A percentile compares a stretch with the other conserved stretches of the same genome.
Conservation (phyloP, 2,329 filamentous ascomycete genomes). For the Pleurostoma richardsiae region DNA sequence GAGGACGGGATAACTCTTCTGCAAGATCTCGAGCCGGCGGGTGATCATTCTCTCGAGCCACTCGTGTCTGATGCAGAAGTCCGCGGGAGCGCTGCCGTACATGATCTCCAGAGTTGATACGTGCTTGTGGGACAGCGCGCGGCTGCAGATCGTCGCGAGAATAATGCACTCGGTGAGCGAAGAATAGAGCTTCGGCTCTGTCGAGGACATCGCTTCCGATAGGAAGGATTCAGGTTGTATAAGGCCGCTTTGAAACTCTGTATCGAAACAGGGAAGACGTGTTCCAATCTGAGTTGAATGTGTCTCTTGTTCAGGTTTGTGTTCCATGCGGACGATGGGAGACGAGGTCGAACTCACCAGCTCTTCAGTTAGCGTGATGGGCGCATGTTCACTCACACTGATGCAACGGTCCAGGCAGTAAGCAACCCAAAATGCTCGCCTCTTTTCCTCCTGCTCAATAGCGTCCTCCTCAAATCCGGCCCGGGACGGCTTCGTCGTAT, state of each 20-base stretch:
- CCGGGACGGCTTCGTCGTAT: slow-evolving; percentile 2
- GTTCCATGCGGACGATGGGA: neutral
- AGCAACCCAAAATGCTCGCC: slow-evolving; percentile 19
- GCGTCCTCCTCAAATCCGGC: slow-evolving; percentile 2
- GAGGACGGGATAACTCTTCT: slow-evolving; percentile 6
- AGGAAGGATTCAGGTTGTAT: slow-evolving; percentile 13
- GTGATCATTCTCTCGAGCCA: slow-evolving; percentile 15
- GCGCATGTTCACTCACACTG: slow-evolving; percentile 11
- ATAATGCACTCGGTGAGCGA: slow-evolving; percentile 14
- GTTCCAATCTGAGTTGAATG: slow-evolving; percentile 13
- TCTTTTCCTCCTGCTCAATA: slow-evolving; percentile 13
- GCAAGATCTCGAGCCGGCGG: slow-evolving; percentile 7
- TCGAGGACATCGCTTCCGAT: slow-evolving; percentile 11
- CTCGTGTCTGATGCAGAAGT: slow-evolving; percentile 18
- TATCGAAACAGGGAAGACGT: slow-evolving; percentile 16
- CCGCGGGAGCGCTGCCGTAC: slow-evolving; percentile 8
- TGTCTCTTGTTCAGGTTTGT: neutral
- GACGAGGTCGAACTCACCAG: slow-evolving; percentile 9
- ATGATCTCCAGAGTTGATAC: slow-evolving; percentile 9
- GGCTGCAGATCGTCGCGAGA: slow-evolving; percentile 12
- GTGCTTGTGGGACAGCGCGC: slow-evolving; percentile 11
- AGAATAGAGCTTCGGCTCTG: slow-evolving; percentile 10
- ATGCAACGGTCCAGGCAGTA: slow-evolving; percentile 19
- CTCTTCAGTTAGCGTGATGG: slow-evolving; percentile 17
- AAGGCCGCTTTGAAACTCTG: slow-evolving; percentile 17